These are phyloP conservation scores for Rhinocladiella mackenziei DNA, from an alignment of 2,329 filamentous ascomycete species.

Conservation along the genomic window DNA sequence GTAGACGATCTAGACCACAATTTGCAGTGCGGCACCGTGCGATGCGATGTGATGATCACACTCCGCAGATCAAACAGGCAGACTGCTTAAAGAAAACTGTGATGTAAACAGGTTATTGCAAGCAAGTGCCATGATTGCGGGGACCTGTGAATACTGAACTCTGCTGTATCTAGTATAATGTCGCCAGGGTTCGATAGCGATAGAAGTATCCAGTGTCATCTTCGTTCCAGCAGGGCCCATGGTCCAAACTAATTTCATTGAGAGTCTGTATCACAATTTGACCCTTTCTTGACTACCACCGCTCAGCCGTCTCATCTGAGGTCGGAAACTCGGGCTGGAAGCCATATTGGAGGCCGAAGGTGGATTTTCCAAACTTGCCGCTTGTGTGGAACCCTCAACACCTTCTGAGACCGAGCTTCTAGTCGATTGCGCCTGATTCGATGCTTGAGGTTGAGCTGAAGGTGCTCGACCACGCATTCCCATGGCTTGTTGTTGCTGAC, in stretches of 20 bases:
- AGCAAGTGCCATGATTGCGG: no score
- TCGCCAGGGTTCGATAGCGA: no score
- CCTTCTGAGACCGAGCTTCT: conserved; percentile 21
- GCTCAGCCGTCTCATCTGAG: conserved; percentile 20
- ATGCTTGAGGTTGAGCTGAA: conserved; percentile 16
- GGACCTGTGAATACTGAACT: no score
- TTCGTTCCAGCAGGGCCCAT: no score
- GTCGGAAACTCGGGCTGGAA: conserved; percentile 21
- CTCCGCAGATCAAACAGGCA: no score
- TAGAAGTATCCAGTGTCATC: no score
- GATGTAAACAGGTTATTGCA: no score
- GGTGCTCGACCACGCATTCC: conserved; percentile 21
- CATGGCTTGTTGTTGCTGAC: conserved; percentile 24
- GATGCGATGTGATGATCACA: no score
- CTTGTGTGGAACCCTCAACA: conserved; percentile 10
- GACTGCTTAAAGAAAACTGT: no score
- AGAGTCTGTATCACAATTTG: conserved; percentile 18
- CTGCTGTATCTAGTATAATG: no score
- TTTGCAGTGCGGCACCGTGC: no score
- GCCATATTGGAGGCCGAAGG: conserved; percentile 10
- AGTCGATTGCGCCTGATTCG: conserved; percentile 9
- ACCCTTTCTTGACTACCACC: conserved; percentile 24
- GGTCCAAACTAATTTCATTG: background rate
- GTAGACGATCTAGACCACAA: no score
- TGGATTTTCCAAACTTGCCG: conserved; percentile 14